Base-by-base conservation (phyloP, 805 yeast species). In the Schwanniomyces sp. region DNA sequence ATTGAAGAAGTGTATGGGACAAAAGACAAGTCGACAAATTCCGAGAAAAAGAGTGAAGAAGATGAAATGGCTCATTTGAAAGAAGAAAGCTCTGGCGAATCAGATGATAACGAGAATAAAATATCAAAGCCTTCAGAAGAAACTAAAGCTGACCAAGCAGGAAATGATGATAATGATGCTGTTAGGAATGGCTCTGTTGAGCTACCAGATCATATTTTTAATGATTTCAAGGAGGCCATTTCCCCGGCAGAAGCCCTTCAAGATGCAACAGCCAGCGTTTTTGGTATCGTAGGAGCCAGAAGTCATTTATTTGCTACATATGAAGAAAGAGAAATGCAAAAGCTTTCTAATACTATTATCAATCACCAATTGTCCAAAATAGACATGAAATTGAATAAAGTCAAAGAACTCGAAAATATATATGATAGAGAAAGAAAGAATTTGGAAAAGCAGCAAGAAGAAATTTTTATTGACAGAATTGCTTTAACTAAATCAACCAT, bases 271-370 rank as follows among this genome's bases (percentile, higher is more conserved):
- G 71, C 81, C 6, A 69, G 83, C n/a, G 84, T 94, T 0, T 71
- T 91, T 48, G 91, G 95, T 3, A 71, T 87, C 9, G 69, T 87
- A 34, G 96, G 94, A 3, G 84, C 90, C 1, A 79, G 94, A 51
- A 78, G 94, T 24, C 90, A 88, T 60, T 76, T 87, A 17, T 86
- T 89, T 66, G 88, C 92, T 5, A 81, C 84, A 4, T 84, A 81
- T 59, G 95, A 88, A 63, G 96, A 89, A 59, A 74, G 91, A 50
- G 90, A 86, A 59, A 81, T 84, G 84, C 77, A 82, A 55, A 80
- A 78, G 45, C 63, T 85, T 18, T 67, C 85, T 10, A 72, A 77
- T 25, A 75, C 76, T 26, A 76, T 88, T 41, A 72, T 86, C 16
- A 84, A 85, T 58, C 78, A 80, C 37, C 84, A 85, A 62, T 53